These are phyloP conservation scores for Umbelopsis sp. DNA, from an alignment of 192 early-diverging fungal genomes.

Conservation along the genomic window DNA sequence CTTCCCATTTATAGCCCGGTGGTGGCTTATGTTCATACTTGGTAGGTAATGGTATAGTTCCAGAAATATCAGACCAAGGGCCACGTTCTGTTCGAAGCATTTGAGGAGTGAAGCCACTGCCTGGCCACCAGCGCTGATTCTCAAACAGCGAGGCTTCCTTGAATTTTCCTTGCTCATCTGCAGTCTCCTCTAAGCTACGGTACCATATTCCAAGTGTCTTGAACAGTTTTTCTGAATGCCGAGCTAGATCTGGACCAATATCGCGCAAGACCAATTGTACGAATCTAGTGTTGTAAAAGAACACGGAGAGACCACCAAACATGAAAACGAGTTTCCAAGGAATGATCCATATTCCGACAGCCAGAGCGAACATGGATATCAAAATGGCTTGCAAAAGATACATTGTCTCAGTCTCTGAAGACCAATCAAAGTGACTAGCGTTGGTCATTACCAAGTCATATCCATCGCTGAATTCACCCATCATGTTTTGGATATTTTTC, in stretches of 20 bases:
- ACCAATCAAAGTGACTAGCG: conserved; percentile 55
- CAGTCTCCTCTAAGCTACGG: conserved; percentile 2
- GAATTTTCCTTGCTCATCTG: conserved; percentile 7
- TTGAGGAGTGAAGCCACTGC: conserved; percentile 30
- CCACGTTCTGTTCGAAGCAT: conserved; percentile 30
- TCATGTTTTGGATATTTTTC: conserved; percentile 78
- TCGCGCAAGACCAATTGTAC: conserved; percentile 35
- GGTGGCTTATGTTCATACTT: conserved; percentile 30
- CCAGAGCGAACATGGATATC: conserved; percentile 35
- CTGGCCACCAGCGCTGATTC: conserved; percentile 34
- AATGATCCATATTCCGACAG: conserved; percentile 45
- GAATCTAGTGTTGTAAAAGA: conserved; percentile 65
- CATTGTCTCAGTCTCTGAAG: conserved; percentile 45
- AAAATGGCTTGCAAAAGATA: conserved; percentile 45
- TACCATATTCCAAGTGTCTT: conserved; percentile 6
- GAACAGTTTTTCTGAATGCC: neutral
- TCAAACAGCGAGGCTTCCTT: conserved; percentile 32
- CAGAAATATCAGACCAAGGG: conserved; percentile 38
- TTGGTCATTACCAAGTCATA: conserved; percentile 48
- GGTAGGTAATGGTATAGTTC: conserved; percentile 14
- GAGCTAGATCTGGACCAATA: neutral
- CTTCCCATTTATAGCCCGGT: conserved; percentile 36
- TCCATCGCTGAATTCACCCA: conserved; percentile 58
- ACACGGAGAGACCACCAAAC: conserved; percentile 55
- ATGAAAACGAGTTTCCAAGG: conserved; percentile 52